Evolutionary conservation across 495 filamentous ascomycete species (phyloP).

Genomic region (Hypoxylon subgilvum): DNA sequence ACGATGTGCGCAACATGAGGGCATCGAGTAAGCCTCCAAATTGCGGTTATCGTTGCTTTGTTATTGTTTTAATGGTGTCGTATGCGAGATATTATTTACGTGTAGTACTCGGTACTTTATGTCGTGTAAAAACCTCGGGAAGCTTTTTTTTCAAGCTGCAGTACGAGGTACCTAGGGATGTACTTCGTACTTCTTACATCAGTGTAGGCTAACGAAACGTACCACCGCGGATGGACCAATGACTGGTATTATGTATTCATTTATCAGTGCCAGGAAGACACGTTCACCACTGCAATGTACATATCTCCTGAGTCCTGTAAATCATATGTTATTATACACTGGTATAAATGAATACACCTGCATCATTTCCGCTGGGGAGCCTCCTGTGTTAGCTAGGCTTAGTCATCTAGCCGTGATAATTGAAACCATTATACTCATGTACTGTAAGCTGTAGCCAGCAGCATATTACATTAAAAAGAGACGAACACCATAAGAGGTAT

Average conservation of each 20-base stretch:
- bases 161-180: background rate
- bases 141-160: slow-evolving; percentile 39
- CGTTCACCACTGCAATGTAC: no score
- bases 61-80: slow-evolving; percentile 37
- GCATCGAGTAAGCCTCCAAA: slow-evolving; percentile 55
- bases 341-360: background rate
- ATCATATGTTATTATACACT: background rate
- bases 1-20: slow-evolving; percentile 72
- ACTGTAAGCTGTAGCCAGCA: no score
- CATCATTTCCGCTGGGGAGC: no score
- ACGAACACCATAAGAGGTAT: background rate
- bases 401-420: no score
- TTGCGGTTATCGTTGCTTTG: slow-evolving; percentile 43
- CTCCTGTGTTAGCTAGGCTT: no score
- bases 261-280: no score
- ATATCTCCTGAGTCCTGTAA: background rate
- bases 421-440: no score
- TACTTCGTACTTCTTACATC: no score
- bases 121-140: slow-evolving; percentile 51
- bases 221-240: no score
- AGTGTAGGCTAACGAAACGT: no score
- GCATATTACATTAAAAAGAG: no score
- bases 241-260: no score
- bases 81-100: slow-evolving; percentile 21
- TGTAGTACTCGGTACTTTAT: slow-evolving; percentile 32